phyloP scores from a whole-genome alignment of 192 early-diverging fungal species.

The Neocallimastix lanati region DNA sequence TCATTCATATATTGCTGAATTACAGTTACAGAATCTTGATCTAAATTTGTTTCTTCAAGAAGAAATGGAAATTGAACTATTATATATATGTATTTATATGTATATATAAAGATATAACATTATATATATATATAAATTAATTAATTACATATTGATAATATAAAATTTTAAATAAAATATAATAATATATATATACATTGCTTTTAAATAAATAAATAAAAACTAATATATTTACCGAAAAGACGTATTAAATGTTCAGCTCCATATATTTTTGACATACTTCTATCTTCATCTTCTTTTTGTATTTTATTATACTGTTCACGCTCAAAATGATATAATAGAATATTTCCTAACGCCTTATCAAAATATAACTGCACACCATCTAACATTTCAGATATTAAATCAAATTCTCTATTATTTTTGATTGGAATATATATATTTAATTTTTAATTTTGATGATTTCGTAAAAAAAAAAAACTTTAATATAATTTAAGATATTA shows the following conservation, averaged over 20 bases:
- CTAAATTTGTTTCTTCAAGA: background rate
- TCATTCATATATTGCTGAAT: background rate
- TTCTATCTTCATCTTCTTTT: slow-evolving; percentile 48
- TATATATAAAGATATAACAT: background rate
- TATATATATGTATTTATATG: too few relatives aligned
- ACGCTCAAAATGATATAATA: slow-evolving; percentile 91
- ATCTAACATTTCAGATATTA: slow-evolving; percentile 65
- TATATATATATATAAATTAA: too few relatives aligned
- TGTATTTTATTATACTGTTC: slow-evolving; percentile 75
- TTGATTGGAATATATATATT: too few relatives aligned
- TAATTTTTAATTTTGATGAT: too few relatives aligned
- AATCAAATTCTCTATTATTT: slow-evolving; percentile 16
- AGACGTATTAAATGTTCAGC: slow-evolving; percentile 85
- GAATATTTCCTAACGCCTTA: slow-evolving; percentile 69
- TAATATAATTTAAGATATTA: too few relatives aligned
- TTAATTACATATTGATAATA: too few relatives aligned
- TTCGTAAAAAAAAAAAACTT: too few relatives aligned
- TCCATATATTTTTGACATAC: slow-evolving; percentile 80
- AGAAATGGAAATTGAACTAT: background rate
- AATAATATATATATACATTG: too few relatives aligned
- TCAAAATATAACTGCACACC: slow-evolving; percentile 86
- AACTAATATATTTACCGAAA: too few relatives aligned
- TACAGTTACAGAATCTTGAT: background rate
- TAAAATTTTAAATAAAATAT: too few relatives aligned
- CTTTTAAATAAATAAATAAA: too few relatives aligned